Evolutionary conservation across 768 basidiomycete genomes (phyloP).

Genomic region (Leccinum subtestaceum): DNA sequence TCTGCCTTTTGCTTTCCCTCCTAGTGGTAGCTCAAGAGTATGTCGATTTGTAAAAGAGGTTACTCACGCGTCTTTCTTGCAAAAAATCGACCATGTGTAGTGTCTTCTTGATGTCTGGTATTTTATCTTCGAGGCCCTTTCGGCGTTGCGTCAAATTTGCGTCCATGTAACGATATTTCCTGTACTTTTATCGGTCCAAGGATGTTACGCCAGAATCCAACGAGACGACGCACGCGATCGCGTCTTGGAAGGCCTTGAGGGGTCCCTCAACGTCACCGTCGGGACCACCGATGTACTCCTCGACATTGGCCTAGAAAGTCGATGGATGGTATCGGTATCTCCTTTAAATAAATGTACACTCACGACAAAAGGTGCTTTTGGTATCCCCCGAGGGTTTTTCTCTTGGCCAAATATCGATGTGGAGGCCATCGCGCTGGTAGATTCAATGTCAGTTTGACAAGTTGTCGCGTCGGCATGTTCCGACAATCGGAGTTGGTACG

Average conservation of each 20-base stretch:
- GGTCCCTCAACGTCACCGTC: slow-evolving; percentile 76
- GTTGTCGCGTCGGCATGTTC: slow-evolving; percentile 15
- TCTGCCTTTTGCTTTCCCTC: slow-evolving; percentile 53
- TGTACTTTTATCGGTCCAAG: slow-evolving; percentile 40
- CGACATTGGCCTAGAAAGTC: slow-evolving; percentile 70
- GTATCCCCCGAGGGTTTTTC: slow-evolving; percentile 90
- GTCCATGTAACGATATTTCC: slow-evolving; percentile 99
- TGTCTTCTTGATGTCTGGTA: slow-evolving; percentile 94
- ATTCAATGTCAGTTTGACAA: not conserved
- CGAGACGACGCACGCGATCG: slow-evolving; percentile 71
- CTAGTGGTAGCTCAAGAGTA: slow-evolving; percentile 32
- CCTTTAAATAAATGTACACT: slow-evolving; percentile 26
- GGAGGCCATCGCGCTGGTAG: slow-evolving; percentile 18
- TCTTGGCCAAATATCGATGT: slow-evolving; percentile 36
- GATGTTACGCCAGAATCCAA: slow-evolving; percentile 7
- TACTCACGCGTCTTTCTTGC: slow-evolving; percentile 63
- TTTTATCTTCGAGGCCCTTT: slow-evolving; percentile 84
- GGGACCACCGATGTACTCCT: slow-evolving; percentile 77
- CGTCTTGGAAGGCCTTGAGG: slow-evolving; percentile 84
- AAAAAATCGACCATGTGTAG: slow-evolving; percentile 85
- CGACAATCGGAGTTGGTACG: slow-evolving; percentile 22
- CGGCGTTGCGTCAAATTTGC: slow-evolving; percentile 75
- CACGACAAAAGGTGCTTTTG: slow-evolving; percentile 93
- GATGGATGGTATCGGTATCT: slow-evolving; percentile 1
- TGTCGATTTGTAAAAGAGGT: not conserved